A percentile compares a stretch with the other conserved stretches of the same genome.
phyloP scores from a whole-genome alignment of 2,329 filamentous ascomycete genomes.

The Alternaria metachromatica region DNA sequence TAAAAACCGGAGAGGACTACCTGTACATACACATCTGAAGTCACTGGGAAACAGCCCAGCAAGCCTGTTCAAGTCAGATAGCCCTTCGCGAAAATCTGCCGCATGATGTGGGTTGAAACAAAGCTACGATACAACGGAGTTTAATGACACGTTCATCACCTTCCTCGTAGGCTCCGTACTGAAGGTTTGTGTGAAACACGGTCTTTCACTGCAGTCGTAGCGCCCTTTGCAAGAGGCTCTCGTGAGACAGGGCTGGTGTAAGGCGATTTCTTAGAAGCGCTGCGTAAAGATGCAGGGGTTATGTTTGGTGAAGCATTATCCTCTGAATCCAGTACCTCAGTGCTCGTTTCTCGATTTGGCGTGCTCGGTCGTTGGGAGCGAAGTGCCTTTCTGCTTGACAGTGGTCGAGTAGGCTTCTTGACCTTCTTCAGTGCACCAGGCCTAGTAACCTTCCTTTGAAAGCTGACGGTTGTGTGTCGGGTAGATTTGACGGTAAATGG shows the following conservation, averaged over 20 bases:
- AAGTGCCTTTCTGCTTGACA: conserved; percentile 21
- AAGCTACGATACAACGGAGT: background rate
- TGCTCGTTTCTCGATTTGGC: conserved; percentile 14
- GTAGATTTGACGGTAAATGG: conserved; percentile 23
- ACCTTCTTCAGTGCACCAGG: conserved; percentile 33
- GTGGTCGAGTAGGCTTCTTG: conserved; percentile 21
- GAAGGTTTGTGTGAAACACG: background rate
- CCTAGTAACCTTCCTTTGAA: conserved; percentile 28
- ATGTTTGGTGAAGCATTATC: conserved; percentile 40
- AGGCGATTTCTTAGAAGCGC: conserved; percentile 30
- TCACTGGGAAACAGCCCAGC: background rate
- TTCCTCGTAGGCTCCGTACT: conserved; percentile 15
- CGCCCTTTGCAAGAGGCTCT: background rate
- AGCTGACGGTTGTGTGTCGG: conserved; percentile 32
- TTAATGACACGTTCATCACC: background rate
- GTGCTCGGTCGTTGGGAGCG: conserved; percentile 26
- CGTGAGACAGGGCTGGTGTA: conserved; percentile 4
- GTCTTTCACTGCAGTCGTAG: background rate
- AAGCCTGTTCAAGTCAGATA: background rate
- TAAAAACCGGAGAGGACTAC: background rate
- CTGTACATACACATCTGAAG: background rate
- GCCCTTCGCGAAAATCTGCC: background rate
- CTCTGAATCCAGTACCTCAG: conserved; percentile 21
- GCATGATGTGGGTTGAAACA: background rate
- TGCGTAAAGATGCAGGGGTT: conserved; percentile 46